Evolutionary conservation across 2,329 filamentous ascomycete genomes (phyloP).

Genomic region (Alternaria metachromatica): DNA sequence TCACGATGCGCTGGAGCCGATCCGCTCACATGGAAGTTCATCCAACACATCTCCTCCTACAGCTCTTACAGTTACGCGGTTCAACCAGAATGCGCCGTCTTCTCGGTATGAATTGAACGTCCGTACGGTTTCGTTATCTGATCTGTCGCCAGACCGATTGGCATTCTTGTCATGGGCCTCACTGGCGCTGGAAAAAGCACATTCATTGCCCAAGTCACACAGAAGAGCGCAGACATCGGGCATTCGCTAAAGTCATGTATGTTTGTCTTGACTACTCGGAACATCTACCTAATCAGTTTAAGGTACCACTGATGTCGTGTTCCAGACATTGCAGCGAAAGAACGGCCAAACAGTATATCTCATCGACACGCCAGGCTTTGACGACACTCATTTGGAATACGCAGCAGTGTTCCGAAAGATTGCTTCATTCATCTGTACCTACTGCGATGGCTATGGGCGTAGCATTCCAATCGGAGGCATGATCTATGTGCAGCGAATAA

Average conservation of each 20-base stretch:
- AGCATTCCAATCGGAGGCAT: constrained; percentile 48
- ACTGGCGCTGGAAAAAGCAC: constrained; percentile 52
- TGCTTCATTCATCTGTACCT: constrained; percentile 50
- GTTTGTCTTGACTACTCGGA: constrained; percentile 6
- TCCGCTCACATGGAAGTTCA: neutral
- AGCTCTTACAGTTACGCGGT: neutral
- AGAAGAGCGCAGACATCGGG: constrained; percentile 30
- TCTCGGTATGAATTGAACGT: neutral
- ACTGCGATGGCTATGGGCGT: constrained; percentile 11
- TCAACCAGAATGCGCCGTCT: neutral
- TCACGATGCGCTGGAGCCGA: neutral
- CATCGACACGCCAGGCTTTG: constrained; percentile 59
- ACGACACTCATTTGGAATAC: constrained; percentile 54
- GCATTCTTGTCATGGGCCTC: constrained; percentile 51
- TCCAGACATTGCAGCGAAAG: neutral
- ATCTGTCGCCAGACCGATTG: constrained; percentile 1
- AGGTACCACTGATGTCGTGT: constrained; percentile 11
- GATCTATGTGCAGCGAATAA: constrained; percentile 57
- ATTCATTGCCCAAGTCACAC: constrained; percentile 38
- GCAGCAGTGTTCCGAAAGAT: constrained; percentile 53
- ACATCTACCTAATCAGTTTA: neutral
- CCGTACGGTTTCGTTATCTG: neutral
- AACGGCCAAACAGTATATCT: constrained; percentile 21
- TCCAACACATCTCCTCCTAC: neutral
- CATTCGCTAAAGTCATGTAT: constrained; percentile 29